Conservation (phyloP, 2,329 filamentous ascomycete species). For the Stachybotrys chartarum region DNA sequence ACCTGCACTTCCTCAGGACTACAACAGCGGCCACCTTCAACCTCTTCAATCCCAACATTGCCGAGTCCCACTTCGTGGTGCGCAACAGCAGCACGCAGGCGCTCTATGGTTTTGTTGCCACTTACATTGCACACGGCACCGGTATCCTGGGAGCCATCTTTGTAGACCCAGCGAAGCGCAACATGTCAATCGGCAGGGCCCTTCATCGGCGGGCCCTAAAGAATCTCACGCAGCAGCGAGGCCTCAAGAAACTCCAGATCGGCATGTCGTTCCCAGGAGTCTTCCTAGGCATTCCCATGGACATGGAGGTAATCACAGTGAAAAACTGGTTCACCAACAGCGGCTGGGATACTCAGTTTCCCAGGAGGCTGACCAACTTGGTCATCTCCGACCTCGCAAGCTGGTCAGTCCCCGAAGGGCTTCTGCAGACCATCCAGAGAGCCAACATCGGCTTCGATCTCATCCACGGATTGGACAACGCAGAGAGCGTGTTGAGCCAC, state of each 20-base stretch:
- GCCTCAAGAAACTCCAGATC: slow-evolving; percentile 73
- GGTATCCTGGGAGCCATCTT: slow-evolving; percentile 82
- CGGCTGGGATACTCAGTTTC: slow-evolving; percentile 72
- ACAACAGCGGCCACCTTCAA: slow-evolving; percentile 71
- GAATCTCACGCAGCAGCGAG: slow-evolving; percentile 60
- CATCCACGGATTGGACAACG: slow-evolving; percentile 72
- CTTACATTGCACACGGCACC: slow-evolving; percentile 67
- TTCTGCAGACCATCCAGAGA: slow-evolving; percentile 65
- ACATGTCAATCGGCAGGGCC: slow-evolving; percentile 83
- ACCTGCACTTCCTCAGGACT: slow-evolving; percentile 61
- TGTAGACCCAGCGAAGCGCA: slow-evolving; percentile 79
- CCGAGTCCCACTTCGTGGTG: slow-evolving; percentile 85
- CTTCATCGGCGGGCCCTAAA: slow-evolving; percentile 81
- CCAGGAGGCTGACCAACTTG: slow-evolving; percentile 57
- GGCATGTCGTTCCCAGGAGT: slow-evolving; percentile 77
- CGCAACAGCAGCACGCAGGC: slow-evolving; percentile 88
- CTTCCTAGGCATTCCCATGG: slow-evolving; percentile 72
- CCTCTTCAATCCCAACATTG: slow-evolving; percentile 60
- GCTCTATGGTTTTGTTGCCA: slow-evolving; percentile 86
- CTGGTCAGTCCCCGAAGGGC: slow-evolving; percentile 71
- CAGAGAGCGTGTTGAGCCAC: slow-evolving; percentile 65
- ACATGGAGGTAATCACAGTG: slow-evolving; percentile 35
- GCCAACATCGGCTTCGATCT: slow-evolving; percentile 75
- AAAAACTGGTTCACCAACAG: slow-evolving; percentile 83
- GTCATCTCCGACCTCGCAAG: slow-evolving; percentile 62